Evolutionary conservation across 179 eudicot genomes (phyloP), one percentile per base, ranked within the genome.

Genomic region (Heliamphora pulchella): DNA sequence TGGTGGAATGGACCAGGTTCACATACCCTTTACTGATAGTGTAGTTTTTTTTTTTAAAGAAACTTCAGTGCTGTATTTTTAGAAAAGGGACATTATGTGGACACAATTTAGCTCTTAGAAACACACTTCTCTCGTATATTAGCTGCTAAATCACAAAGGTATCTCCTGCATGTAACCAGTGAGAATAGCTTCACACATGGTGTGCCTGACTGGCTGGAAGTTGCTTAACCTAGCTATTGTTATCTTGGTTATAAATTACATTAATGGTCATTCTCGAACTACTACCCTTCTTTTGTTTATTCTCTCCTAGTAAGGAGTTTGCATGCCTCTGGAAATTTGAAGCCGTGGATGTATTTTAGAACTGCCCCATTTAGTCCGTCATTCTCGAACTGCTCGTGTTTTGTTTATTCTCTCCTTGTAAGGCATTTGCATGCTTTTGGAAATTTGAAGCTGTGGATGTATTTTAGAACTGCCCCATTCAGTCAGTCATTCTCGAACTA

Each of bases 1-100:
- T 84, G 99, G 99, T 82, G 99, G 99, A 79, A 96, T 96, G 99
- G 99, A 96, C 82, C 99, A 96, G 97, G 98, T 95, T 70, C 76
- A n/a, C 41, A 46, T 17, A 44, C 43, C 55, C 44, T 59, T 5
- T 39, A 17, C 13, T 55, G 15, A 66, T 75, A 51, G 4, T 69
- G 54, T 47, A 69, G 4, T 78, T 31, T 4, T 55, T 53, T 5
- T 53, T 13, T 67, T 53, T 20, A 6, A 41, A 17, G 63, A 66
- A 15, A 10, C 64, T 53, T 54, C 46, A 17, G 77, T 63, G 13
- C 20, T 63, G 51, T 5, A 6, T 8, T 68, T 13, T 11, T 67
- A 54, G n/a, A n/a, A 41, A 73, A 51, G 4, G 2, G 65, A 64
- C 62, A 18, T 6, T 53, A 13, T n/a, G n/a, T 13, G n/a, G n/a